Evolutionary conservation across 176 grass and related monocot genomes (phyloP), one percentile per base, ranked within the genome.

Genomic region (Carex myosuroides): DNA sequence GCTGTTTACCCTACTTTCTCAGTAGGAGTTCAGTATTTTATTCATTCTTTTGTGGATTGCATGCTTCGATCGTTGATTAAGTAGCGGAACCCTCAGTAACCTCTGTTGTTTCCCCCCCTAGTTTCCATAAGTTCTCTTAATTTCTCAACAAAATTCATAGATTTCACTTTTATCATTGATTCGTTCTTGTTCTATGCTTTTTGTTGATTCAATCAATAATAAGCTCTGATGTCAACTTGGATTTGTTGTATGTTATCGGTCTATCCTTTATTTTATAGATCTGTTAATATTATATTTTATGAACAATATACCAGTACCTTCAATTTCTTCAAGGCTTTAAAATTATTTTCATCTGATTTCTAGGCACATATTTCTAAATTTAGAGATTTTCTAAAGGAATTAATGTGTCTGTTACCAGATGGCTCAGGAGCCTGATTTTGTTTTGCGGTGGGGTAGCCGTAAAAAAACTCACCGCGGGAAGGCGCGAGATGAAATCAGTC

Each of bases 371-470:
- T 75, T 75, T 75, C 46, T 30, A 30, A 29, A 55, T 0, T 55
- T 76, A 30, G 72, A 30, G 24, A 14, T 55, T 76, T 55, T 54
- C 50, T 56, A 17, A 56, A 33, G 56, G 13, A 29, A 55, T 56
- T 77, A 4, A 30, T 77, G 13, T 74, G 67, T 24, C 42, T 64
- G 24, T 50, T 59, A 78, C 69, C 60, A 78, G 70, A 62, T 79
- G 84, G 50, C 48, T 32, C 61, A 67, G 39, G 87, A 92, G 64
- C 92, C 92, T 24, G 88, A 92, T 59, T 85, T 85, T 39, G 87
- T 90, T 79, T 75, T 97, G 44, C 82, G 92, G 76, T 97, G 94
- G 94, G 94, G 94, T 26, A 97, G 85, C 77, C 88, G 90, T 55
- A 97, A 89, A 84, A 89, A 90, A 68, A 88, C 94, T 13, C 87